Evolutionary conservation across 164 flowering plant genomes (phyloP).

Genomic region (Buxus sempervirens): DNA sequence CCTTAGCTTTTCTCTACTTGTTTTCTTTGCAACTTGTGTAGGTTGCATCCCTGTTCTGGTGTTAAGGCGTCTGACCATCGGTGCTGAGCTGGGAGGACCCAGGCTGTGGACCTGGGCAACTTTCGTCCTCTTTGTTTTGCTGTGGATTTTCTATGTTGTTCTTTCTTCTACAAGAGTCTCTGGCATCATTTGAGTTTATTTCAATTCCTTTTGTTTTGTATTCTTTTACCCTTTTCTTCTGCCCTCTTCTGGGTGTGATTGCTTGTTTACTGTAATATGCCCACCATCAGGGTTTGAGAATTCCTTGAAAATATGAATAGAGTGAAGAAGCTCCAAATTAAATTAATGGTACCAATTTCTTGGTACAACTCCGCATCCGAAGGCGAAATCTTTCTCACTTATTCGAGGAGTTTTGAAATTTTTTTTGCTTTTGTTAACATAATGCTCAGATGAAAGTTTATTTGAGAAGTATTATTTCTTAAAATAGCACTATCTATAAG

Average conservation of each 20-base stretch:
- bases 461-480: no score
- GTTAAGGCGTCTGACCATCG: slow-evolving; percentile 61
- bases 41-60: slow-evolving; percentile 81
- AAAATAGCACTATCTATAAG: no score
- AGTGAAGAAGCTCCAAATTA: no score
- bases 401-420: no score
- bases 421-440: no score
- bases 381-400: no score
- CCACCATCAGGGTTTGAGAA: neutral
- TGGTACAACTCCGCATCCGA: no score
- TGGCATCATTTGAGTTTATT: slow-evolving; percentile 40
- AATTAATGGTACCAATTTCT: no score
- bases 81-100: slow-evolving; percentile 92
- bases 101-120: slow-evolving; percentile 83
- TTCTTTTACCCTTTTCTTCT: neutral
- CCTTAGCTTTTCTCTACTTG: slow-evolving; percentile 81
- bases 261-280: neutral
- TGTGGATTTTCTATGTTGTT: slow-evolving; percentile 79
- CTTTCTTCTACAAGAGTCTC: slow-evolving; percentile 75
- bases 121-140: slow-evolving; percentile 57
- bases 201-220: neutral
- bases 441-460: no score
- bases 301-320: neutral
- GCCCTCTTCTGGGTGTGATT: neutral
- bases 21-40: slow-evolving; percentile 76